These are phyloP conservation scores for Rhododendron molle DNA, from an alignment of 148 eudicot species.

Conservation along the genomic window DNA sequence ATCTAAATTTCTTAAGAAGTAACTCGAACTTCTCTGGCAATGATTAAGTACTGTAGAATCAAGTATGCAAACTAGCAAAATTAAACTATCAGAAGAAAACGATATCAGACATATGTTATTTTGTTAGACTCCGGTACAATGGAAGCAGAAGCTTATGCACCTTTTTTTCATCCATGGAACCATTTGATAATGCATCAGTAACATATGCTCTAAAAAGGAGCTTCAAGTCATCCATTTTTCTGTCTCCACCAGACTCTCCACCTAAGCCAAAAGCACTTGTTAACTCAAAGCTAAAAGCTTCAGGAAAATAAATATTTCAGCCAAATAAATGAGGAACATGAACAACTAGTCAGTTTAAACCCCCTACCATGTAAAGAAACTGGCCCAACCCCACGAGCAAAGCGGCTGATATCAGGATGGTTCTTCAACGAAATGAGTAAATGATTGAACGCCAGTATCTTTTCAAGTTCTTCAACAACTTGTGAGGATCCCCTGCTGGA, in stretches of 20 bases:
- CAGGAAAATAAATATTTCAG: not conserved
- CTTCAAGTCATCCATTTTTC: constrained; percentile 80
- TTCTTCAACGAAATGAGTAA: constrained; percentile 54
- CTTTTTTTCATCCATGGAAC: constrained; percentile 80
- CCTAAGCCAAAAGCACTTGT: constrained; percentile 36
- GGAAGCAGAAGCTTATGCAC: constrained; percentile 23
- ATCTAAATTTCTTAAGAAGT: not conserved
- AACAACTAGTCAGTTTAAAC: not conserved
- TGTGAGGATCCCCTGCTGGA: constrained; percentile 50
- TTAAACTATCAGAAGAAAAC: not conserved
- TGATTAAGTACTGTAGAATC: not conserved
- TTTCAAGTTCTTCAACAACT: constrained; percentile 74
- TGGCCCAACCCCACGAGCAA: constrained; percentile 83
- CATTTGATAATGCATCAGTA: constrained; percentile 69
- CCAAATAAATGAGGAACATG: constrained; percentile 9
- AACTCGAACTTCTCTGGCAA: not conserved
- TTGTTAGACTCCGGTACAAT: not conserved
- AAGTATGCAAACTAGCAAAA: not conserved
- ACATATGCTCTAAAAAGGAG: constrained; percentile 79
- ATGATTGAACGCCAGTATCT: constrained; percentile 57
- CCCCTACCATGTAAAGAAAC: constrained; percentile 66
- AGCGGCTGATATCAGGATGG: constrained; percentile 71
- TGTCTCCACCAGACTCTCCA: constrained; percentile 75
- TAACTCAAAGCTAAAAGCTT: constrained; percentile 6
- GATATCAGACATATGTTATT: not conserved